Evolutionary conservation across 257 asterid genomes (phyloP).

Genomic region (Petunia axillaris): DNA sequence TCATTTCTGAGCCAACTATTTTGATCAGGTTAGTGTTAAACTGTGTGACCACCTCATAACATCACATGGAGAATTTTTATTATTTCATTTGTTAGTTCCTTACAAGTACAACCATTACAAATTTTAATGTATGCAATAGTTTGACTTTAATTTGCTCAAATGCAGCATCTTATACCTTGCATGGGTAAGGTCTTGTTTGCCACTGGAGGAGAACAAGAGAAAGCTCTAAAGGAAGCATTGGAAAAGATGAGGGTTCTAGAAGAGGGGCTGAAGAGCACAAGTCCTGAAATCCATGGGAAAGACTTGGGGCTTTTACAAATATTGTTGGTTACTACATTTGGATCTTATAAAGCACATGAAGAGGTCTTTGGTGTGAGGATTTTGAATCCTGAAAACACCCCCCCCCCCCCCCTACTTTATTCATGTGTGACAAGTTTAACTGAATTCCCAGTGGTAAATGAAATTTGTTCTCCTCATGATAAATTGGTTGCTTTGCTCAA

Average conservation of each 20-base stretch:
- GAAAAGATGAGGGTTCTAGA: slow-evolving; percentile 40
- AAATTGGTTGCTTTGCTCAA: not conserved
- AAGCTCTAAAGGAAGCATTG: slow-evolving; percentile 24
- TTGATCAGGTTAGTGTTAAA: slow-evolving; percentile 42
- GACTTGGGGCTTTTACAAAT: slow-evolving; percentile 41
- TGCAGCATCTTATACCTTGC: not conserved
- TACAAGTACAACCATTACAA: not conserved
- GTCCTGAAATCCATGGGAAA: not conserved
- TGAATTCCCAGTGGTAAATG: slow-evolving; percentile 19
- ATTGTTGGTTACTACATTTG: slow-evolving; percentile 39
- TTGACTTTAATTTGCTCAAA: not conserved
- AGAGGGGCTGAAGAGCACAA: slow-evolving; percentile 33
- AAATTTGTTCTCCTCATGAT: slow-evolving; percentile 32
- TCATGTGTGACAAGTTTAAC: slow-evolving; percentile 39
- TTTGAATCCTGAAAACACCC: slow-evolving; percentile 40
- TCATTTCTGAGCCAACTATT: slow-evolving; percentile 44
- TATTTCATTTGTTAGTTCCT: too few species aligned
- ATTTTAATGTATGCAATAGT: not conserved
- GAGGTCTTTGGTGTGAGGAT: slow-evolving; percentile 38
- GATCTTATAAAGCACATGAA: slow-evolving; percentile 38
- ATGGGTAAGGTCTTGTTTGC: not conserved
- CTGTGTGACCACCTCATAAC: not conserved
- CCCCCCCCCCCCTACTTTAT: slow-evolving; percentile 37
- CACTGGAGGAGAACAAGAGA: slow-evolving; percentile 27
- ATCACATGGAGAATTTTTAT: too few species aligned